Conservation (phyloP, 2,329 filamentous ascomycete genomes). For the Monilinia aucupariae region DNA sequence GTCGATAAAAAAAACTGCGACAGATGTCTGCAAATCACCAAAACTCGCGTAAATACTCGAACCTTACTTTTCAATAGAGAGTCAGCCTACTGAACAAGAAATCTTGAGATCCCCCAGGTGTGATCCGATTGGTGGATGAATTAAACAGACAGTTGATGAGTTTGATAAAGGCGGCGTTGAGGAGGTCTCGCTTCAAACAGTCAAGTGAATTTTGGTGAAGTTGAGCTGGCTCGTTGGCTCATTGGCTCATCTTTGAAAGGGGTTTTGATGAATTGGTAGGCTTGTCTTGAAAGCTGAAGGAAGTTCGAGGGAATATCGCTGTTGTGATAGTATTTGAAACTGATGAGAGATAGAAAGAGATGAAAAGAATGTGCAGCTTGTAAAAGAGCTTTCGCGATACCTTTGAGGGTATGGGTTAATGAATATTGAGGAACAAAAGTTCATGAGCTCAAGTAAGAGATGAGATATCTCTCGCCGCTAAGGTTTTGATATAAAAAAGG, state of each 20-base stretch:
- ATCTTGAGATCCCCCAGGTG: not conserved
- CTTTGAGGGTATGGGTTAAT: too few species aligned
- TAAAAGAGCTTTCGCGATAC: not conserved
- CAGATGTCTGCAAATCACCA: not conserved
- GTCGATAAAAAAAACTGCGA: not conserved
- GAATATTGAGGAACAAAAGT: not conserved
- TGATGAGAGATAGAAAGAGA: not conserved
- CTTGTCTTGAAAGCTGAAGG: not conserved
- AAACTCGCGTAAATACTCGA: not conserved
- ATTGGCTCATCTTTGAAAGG: not conserved
- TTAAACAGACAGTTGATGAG: not conserved
- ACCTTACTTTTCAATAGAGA: not conserved
- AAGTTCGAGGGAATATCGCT: not conserved
- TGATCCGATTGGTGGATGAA: not conserved
- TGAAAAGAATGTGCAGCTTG: not conserved
- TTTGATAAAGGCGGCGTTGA: not conserved
- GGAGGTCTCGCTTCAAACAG: slow-evolving; percentile 5
- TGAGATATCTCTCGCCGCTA: not conserved
- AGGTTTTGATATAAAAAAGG: not conserved
- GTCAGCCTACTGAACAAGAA: not conserved
- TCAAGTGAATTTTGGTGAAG: not conserved
- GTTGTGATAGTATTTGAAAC: not conserved
- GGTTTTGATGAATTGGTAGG: not conserved
- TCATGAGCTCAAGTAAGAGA: not conserved
- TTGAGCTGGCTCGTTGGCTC: not conserved